A percentile compares a stretch with the other conserved stretches of the same genome.
phyloP scores from a whole-genome alignment of 768 basidiomycete species.

The Tulasnella calospora region DNA sequence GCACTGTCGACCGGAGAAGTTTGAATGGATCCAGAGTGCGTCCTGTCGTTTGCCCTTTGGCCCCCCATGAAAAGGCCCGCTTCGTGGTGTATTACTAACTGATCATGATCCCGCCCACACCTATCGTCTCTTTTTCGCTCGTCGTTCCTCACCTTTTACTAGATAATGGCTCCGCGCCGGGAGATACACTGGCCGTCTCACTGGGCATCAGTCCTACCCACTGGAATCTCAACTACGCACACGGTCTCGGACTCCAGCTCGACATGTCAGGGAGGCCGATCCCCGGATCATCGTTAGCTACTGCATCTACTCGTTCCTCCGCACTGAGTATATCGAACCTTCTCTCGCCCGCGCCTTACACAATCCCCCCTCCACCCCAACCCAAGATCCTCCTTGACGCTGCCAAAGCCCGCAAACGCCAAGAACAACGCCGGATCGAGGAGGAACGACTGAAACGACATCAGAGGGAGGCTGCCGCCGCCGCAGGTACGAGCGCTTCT shows the following conservation, averaged over 20 bases:
- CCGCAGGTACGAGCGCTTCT: neutral
- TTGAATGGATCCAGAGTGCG: constrained; percentile 21
- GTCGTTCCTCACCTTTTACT: neutral
- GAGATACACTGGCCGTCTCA: constrained; percentile 19
- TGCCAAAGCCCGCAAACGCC: constrained; percentile 22
- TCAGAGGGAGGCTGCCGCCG: constrained; percentile 15
- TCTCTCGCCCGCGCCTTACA: constrained; percentile 22
- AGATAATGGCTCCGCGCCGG: constrained; percentile 16
- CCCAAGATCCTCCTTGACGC: constrained; percentile 25
- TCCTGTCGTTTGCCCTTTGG: neutral
- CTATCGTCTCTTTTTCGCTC: neutral
- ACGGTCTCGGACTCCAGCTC: constrained; percentile 22
- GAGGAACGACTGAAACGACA: constrained; percentile 21
- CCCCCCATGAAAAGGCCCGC: neutral
- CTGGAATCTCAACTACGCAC: constrained; percentile 16
- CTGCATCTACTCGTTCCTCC: neutral
- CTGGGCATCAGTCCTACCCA: constrained; percentile 20
- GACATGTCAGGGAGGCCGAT: neutral
- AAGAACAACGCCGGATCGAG: constrained; percentile 16
- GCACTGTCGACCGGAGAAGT: constrained; percentile 22
- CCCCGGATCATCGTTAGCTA: neutral
- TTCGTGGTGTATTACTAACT: neutral
- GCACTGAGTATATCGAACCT: constrained; percentile 22
- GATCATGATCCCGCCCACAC: neutral
- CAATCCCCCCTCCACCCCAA: constrained; percentile 13